Conservation (phyloP, 306 rosid species). For the Trichosanthes truncata region DNA sequence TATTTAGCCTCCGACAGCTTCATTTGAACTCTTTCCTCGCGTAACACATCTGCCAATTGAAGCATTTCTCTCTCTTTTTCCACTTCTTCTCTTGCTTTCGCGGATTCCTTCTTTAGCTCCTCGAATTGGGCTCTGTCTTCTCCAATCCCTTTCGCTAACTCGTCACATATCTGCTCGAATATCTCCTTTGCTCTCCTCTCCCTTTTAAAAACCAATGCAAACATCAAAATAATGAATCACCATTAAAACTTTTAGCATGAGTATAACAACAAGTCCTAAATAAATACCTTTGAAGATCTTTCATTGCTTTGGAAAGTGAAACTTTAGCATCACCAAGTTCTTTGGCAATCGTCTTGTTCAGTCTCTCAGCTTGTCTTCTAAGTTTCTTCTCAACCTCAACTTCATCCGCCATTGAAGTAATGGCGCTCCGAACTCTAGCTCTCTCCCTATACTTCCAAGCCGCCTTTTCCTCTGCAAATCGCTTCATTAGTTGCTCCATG, state of each 20-base stretch:
- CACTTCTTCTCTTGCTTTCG: slow-evolving; percentile 60
- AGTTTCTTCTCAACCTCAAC: slow-evolving; percentile 72
- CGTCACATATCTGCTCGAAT: slow-evolving; percentile 73
- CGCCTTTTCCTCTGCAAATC: slow-evolving; percentile 70
- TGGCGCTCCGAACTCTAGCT: slow-evolving; percentile 46
- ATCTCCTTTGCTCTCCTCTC: slow-evolving; percentile 83
- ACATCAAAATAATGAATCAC: no score
- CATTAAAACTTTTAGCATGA: no score
- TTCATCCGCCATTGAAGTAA: slow-evolving; percentile 45
- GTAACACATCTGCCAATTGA: slow-evolving; percentile 70
- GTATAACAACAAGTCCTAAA: no score
- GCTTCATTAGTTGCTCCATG: slow-evolving; percentile 35
- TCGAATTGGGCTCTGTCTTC: slow-evolving; percentile 77
- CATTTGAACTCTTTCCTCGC: slow-evolving; percentile 96
- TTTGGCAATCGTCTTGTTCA: slow-evolving; percentile 67
- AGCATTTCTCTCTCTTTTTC: slow-evolving; percentile 95
- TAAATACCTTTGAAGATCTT: slow-evolving; percentile 20
- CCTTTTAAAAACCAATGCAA: slow-evolving; percentile 27
- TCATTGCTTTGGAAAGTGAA: slow-evolving; percentile 36
- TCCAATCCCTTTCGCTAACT: slow-evolving; percentile 65
- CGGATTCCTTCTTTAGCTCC: slow-evolving; percentile 72
- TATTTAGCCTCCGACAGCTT: slow-evolving; percentile 88
- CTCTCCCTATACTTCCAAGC: slow-evolving; percentile 63
- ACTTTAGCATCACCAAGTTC: slow-evolving; percentile 58
- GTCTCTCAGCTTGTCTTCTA: slow-evolving; percentile 64